phyloP scores from a whole-genome alignment of 2,329 filamentous ascomycete species.

The Cladosporium velox region DNA sequence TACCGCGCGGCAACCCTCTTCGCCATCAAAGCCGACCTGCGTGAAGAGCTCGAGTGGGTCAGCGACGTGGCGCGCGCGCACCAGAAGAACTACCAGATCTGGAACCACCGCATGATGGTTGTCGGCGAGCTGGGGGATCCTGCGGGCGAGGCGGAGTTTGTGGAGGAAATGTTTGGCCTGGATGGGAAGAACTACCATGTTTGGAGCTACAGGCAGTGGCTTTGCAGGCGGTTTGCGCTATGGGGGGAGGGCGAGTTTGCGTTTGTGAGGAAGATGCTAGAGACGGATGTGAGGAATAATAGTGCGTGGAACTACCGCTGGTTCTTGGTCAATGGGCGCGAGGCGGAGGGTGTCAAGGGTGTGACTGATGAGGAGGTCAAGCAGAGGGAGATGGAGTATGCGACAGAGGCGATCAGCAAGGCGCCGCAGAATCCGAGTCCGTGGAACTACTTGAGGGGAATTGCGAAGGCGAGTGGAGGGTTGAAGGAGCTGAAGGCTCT shows the following conservation, averaged over 20 bases:
- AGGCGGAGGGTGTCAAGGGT: conserved; percentile 40
- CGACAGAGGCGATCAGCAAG: conserved; percentile 69
- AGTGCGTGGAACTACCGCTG: conserved; percentile 97
- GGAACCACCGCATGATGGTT: conserved; percentile 65
- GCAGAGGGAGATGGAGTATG: conserved; percentile 69
- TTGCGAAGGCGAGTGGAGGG: conserved; percentile 65
- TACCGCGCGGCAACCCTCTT: conserved; percentile 83
- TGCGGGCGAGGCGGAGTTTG: conserved; percentile 67
- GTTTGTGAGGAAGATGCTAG: conserved; percentile 71
- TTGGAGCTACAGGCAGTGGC: conserved; percentile 88
- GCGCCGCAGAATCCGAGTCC: conserved; percentile 93
- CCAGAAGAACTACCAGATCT: conserved; percentile 99
- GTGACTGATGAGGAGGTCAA: conserved; percentile 57
- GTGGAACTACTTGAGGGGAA: conserved; percentile 88
- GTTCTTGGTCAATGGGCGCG: conserved; percentile 78
- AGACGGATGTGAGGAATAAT: conserved; percentile 87
- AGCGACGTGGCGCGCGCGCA: conserved; percentile 79
- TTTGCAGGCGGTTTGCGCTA: conserved; percentile 65
- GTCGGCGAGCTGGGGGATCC: conserved; percentile 52
- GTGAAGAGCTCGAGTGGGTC: conserved; percentile 79
- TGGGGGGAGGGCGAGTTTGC: conserved; percentile 62
- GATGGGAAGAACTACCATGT: conserved; percentile 99
- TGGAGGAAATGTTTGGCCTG: conserved; percentile 75
- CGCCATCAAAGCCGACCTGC: conserved; percentile 64
- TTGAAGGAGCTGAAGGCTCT: conserved; percentile 55